These are phyloP conservation scores for Mortierella claussenii DNA, from an alignment of 192 early-diverging fungal genomes.

Conservation along the genomic window DNA sequence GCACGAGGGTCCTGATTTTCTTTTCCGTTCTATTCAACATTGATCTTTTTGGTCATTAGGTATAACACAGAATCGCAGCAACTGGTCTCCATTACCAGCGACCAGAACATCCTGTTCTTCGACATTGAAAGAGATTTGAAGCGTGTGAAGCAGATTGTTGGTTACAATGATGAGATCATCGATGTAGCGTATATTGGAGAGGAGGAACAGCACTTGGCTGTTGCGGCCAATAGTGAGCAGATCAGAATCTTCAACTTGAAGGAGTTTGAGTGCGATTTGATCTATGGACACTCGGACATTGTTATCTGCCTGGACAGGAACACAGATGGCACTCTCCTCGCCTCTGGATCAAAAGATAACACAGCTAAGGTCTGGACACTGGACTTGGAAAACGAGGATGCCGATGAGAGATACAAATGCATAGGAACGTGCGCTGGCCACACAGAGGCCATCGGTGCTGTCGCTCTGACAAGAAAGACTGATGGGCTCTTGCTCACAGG, in stretches of 20 bases:
- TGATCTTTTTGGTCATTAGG: conserved; percentile 27
- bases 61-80: conserved; percentile 61
- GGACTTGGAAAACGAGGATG: conserved; percentile 66
- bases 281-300: conserved; percentile 91
- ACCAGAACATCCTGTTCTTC: conserved; percentile 92
- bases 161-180: conserved; percentile 97
- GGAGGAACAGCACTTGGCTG: conserved; percentile 79
- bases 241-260: conserved; percentile 87
- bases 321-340: conserved; percentile 74
- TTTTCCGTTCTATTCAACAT: not conserved
- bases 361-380: conserved; percentile 85
- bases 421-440: conserved; percentile 88
- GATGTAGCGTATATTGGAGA: conserved; percentile 84
- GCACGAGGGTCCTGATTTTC: not conserved
- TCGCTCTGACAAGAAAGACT: conserved; percentile 77
- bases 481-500: conserved; percentile 83
- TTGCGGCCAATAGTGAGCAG: conserved; percentile 94
- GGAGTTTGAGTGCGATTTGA: conserved; percentile 82
- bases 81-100: conserved; percentile 83
- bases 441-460: conserved; percentile 92
- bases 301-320: conserved; percentile 84
- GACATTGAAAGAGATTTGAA: conserved; percentile 60
- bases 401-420: conserved; percentile 66
- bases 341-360: conserved; percentile 94
- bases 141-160: conserved; percentile 86